These are phyloP conservation scores for Dictyostelium intermedium DNA, from an alignment of 78 protist species.

Conservation along the genomic window DNA sequence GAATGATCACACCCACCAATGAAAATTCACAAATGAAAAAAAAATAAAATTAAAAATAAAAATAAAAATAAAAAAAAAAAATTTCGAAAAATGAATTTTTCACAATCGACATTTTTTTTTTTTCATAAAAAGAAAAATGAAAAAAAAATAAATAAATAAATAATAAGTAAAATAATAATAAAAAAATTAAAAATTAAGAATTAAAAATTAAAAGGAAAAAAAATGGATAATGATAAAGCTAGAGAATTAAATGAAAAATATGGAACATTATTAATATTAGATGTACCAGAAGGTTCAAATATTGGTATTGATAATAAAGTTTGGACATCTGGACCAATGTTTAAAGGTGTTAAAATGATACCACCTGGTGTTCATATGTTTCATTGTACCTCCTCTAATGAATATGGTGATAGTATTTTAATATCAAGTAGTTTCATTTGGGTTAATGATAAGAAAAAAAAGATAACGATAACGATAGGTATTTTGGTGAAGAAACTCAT, in stretches of 20 bases:
- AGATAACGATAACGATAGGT: neutral
- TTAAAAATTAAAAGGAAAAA: neutral
- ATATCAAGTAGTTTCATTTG: slow-evolving; percentile 6
- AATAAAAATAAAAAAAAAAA: too few species aligned
- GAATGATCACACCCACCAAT: neutral
- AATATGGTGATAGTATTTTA: neutral
- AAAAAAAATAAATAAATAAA: neutral
- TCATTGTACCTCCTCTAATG: slow-evolving; percentile 8
- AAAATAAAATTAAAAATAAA: too few species aligned
- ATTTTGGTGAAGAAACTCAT: neutral
- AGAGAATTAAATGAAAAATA: neutral
- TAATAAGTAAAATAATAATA: neutral
- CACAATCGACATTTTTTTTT: neutral
- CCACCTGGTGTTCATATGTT: slow-evolving; percentile 67
- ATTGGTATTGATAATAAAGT: slow-evolving; percentile 21
- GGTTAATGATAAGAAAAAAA: neutral
- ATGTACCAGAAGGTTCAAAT: slow-evolving; percentile 62
- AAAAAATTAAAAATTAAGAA: neutral
- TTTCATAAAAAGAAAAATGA: neutral
- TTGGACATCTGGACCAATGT: slow-evolving; percentile 16
- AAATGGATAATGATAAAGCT: slow-evolving; percentile 57
- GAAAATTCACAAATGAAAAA: neutral
- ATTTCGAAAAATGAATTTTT: neutral
- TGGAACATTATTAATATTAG: slow-evolving; percentile 32
- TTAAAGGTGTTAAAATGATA: slow-evolving; percentile 72